Evolutionary conservation across 1,139 yeast genomes (phyloP).

Genomic region (Arxiozyma heterogenica): DNA sequence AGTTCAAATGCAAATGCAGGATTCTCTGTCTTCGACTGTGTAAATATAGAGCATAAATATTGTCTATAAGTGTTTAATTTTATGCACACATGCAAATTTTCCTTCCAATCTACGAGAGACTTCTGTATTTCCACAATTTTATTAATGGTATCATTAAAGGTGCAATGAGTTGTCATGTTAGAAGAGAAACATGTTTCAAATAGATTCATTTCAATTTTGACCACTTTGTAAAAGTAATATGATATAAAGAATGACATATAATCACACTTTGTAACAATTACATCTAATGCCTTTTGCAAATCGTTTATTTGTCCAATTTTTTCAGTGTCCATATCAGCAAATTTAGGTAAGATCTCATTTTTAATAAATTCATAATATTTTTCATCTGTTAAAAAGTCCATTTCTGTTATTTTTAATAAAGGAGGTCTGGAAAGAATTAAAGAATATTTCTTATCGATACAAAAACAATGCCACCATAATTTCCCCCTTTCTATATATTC

Average conservation of each 20-base stretch:
- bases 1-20: slow-evolving; percentile 19
- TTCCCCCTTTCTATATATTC: slow-evolving; percentile 16
- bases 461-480: slow-evolving; percentile 24
- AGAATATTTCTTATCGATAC: slow-evolving; percentile 19
- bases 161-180: slow-evolving; percentile 11
- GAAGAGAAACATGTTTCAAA: slow-evolving; percentile 17
- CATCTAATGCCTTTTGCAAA: slow-evolving; percentile 15
- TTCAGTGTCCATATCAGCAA: slow-evolving; percentile 7
- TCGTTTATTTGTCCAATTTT: slow-evolving; percentile 12
- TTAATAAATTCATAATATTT: slow-evolving; percentile 16
- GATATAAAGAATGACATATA: slow-evolving; percentile 19
- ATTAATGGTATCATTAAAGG: slow-evolving; percentile 21
- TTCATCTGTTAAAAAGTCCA: slow-evolving; percentile 18
- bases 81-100: slow-evolving; percentile 20
- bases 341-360: slow-evolving; percentile 7
- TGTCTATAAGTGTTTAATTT: slow-evolving; percentile 18
- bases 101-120: slow-evolving; percentile 18
- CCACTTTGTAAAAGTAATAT: slow-evolving; percentile 15
- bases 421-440: slow-evolving; percentile 20
- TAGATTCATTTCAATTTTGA: slow-evolving; percentile 14
- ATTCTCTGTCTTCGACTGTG: slow-evolving; percentile 13
- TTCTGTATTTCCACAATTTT: slow-evolving; percentile 13
- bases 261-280: slow-evolving; percentile 14
- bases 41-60: slow-evolving; percentile 16
- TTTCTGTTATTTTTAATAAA: slow-evolving; percentile 16